Conservation (phyloP, 192 early-diverging fungal species). For the Martensiomyces pterosporus region DNA sequence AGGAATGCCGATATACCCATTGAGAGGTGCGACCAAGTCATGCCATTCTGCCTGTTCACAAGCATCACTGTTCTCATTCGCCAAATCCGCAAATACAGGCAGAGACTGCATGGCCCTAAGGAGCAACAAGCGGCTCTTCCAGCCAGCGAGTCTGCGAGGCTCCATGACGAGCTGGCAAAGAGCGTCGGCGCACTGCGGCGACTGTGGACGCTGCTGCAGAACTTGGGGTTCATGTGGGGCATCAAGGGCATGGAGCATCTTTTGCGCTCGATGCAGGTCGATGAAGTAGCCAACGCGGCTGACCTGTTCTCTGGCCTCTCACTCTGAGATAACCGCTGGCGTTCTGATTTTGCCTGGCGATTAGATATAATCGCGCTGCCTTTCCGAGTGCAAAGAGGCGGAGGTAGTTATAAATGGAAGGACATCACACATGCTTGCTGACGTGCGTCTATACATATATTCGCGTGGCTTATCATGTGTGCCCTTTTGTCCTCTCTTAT, state of each 20-base stretch:
- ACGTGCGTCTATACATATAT: too few relatives aligned
- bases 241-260: conserved; percentile 35
- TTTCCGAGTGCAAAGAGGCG: too few relatives aligned
- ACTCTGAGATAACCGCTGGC: too few relatives aligned
- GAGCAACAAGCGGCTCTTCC: too few relatives aligned
- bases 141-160: too few relatives aligned
- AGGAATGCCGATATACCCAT: conserved; percentile 43
- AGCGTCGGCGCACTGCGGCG: conserved; percentile 19
- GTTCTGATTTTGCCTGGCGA: too few relatives aligned
- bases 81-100: conserved; percentile 28
- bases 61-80: conserved; percentile 41
- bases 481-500: too few relatives aligned
- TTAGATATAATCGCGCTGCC: too few relatives aligned
- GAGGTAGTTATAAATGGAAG: too few relatives aligned
- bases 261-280: conserved; percentile 42
- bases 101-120: too few relatives aligned
- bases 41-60: conserved; percentile 38
- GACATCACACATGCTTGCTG: too few relatives aligned
- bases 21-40: conserved; percentile 37
- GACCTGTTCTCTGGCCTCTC: conserved; percentile 26
- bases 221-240: conserved; percentile 37
- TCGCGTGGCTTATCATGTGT: too few relatives aligned
- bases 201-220: conserved; percentile 41
- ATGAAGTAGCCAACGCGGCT: conserved; percentile 38
- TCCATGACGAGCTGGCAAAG: conserved; percentile 1